Evolutionary conservation across 495 filamentous ascomycete species (phyloP).

Genomic region (Penicillium canescens): DNA sequence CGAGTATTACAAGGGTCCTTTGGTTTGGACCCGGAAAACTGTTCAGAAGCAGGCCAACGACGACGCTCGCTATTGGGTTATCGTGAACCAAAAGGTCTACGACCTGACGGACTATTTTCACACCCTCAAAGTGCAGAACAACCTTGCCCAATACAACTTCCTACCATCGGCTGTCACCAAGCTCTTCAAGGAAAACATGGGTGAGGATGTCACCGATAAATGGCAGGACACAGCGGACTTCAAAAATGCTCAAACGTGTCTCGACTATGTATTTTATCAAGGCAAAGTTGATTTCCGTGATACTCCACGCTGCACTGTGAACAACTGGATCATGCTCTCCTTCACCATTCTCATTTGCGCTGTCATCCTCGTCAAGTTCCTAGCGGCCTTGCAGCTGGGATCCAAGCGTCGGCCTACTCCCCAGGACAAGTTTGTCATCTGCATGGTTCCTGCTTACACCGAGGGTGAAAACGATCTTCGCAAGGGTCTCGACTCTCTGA

Average conservation of each 20-base stretch:
- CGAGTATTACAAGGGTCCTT: slow-evolving; percentile 81
- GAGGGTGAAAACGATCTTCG: slow-evolving; percentile 94
- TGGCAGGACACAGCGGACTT: slow-evolving; percentile 57
- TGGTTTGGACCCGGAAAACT: slow-evolving; percentile 67
- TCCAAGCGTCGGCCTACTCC: slow-evolving; percentile 84
- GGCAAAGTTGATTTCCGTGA: slow-evolving; percentile 86
- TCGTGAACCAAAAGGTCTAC: slow-evolving; percentile 72
- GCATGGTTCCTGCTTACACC: slow-evolving; percentile 95
- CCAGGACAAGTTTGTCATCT: slow-evolving; percentile 98
- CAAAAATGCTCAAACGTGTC: slow-evolving; percentile 66
- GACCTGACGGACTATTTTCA: slow-evolving; percentile 91
- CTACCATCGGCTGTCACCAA: slow-evolving; percentile 63
- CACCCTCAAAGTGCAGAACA: slow-evolving; percentile 56
- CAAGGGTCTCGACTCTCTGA: slow-evolving; percentile 91
- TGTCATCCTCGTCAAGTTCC: slow-evolving; percentile 85
- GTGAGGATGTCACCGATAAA: slow-evolving; percentile 68
- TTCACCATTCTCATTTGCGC: slow-evolving; percentile 80
- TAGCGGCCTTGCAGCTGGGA: slow-evolving; percentile 91
- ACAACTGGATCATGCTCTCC: slow-evolving; percentile 86
- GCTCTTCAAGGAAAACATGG: slow-evolving; percentile 71
- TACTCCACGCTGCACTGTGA: slow-evolving; percentile 74
- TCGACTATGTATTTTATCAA: slow-evolving; percentile 80
- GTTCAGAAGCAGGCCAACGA: slow-evolving; percentile 59
- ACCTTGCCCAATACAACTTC: slow-evolving; percentile 59
- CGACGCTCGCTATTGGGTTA: slow-evolving; percentile 74